A percentile compares a stretch with the other conserved stretches of the same genome.
Conservation (phyloP, 768 basidiomycete genomes). For the Pulveroboletus sp. region DNA sequence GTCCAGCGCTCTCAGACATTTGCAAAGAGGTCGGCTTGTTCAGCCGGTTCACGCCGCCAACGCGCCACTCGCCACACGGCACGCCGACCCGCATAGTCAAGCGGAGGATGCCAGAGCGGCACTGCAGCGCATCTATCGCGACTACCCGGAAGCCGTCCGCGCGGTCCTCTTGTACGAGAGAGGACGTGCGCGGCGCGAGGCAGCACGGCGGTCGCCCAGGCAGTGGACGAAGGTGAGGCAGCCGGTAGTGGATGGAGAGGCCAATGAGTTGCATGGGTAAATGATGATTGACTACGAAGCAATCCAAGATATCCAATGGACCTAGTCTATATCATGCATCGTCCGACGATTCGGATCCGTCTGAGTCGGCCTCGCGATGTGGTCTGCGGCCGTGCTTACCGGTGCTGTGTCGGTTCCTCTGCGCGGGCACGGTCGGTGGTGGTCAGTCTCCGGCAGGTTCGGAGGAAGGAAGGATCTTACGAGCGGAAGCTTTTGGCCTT, state of each 20-base stretch:
- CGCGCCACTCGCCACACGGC: slow-evolving; percentile 18
- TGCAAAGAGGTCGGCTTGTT: slow-evolving; percentile 48
- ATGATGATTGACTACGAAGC: slow-evolving; percentile 15
- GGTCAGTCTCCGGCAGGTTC: slow-evolving; percentile 18
- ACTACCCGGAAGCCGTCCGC: slow-evolving; percentile 46
- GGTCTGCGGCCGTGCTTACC: slow-evolving; percentile 54
- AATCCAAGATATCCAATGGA: slow-evolving; percentile 11
- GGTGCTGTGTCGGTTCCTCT: slow-evolving; percentile 82
- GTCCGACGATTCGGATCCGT: slow-evolving; percentile 68
- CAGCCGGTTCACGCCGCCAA: slow-evolving; percentile 33
- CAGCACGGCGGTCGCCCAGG: slow-evolving; percentile 9
- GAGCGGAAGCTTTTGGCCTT: slow-evolving; percentile 85
- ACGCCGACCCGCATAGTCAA: slow-evolving; percentile 20
- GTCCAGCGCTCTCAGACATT: slow-evolving; percentile 39
- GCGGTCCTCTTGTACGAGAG: slow-evolving; percentile 33
- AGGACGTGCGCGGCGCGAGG: slow-evolving; percentile 24
- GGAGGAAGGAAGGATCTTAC: slow-evolving; percentile 42
- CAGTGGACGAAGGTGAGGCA: slow-evolving; percentile 19
- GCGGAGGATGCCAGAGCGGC: slow-evolving; percentile 35
- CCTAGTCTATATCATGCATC: slow-evolving; percentile 30
- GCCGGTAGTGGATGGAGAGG: slow-evolving; percentile 17
- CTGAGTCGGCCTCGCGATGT: slow-evolving; percentile 54
- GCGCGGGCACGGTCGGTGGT: slow-evolving; percentile 17
- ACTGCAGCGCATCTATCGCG: slow-evolving; percentile 42
- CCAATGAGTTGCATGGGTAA: slow-evolving; percentile 17